These are phyloP conservation scores for Sporisorium scitamineum DNA, from an alignment of 1,284 basidiomycete genomes.

Conservation along the genomic window DNA sequence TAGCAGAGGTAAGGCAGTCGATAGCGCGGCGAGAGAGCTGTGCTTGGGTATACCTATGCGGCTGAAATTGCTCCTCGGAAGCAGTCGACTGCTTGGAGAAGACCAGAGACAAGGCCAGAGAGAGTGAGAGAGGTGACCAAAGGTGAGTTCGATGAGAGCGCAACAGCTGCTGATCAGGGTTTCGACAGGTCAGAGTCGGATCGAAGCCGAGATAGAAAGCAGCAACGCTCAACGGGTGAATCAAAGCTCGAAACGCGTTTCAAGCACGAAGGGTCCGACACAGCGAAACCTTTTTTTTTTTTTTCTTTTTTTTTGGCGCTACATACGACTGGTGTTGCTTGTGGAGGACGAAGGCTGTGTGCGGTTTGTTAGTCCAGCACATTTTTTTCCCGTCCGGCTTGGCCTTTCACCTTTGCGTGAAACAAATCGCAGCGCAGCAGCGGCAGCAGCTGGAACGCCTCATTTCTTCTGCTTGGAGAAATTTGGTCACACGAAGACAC, in stretches of 20 bases:
- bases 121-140: not conserved
- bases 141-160: conserved; percentile 6
- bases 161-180: conserved; percentile 11
- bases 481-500: too few species aligned
- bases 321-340: too few species aligned
- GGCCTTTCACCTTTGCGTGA: too few species aligned
- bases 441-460: too few species aligned
- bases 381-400: too few species aligned
- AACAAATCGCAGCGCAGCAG: not conserved
- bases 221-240: not conserved
- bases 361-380: too few species aligned
- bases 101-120: not conserved
- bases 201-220: not conserved
- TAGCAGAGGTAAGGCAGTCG: not conserved
- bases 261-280: too few species aligned
- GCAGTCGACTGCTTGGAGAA: not conserved
- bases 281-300: too few species aligned
- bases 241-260: not conserved
- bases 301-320: too few species aligned
- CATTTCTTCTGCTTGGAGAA: not conserved
- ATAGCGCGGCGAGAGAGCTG: not conserved
- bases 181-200: conserved; percentile 13
- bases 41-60: not conserved
- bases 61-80: not conserved
- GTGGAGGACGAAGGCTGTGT: too few species aligned